Conservation (phyloP, 1,139 yeast genomes). For the Taiozyma sp. region DNA sequence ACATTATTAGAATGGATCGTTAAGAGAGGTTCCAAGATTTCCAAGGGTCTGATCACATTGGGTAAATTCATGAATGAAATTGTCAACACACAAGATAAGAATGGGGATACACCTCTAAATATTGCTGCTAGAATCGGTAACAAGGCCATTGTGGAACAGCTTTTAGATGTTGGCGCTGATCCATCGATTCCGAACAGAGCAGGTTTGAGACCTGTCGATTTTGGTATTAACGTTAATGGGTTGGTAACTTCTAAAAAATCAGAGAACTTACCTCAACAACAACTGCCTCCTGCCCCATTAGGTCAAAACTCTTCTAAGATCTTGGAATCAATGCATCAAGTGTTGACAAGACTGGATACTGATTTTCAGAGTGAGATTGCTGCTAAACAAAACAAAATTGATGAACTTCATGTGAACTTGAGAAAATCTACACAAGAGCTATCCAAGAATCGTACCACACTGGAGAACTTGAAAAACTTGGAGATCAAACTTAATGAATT, state of each 20-base stretch:
- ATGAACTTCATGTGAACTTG: constrained; percentile 40
- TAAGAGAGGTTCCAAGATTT: constrained; percentile 37
- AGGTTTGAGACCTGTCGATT: constrained; percentile 82
- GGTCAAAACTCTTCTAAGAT: constrained; percentile 31
- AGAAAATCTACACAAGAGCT: constrained; percentile 42
- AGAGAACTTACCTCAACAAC: not conserved
- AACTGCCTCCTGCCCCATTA: not conserved
- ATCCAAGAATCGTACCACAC: constrained; percentile 38
- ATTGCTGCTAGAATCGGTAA: constrained; percentile 88
- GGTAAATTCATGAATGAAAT: constrained; percentile 60
- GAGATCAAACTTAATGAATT: constrained; percentile 38
- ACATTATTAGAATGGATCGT: constrained; percentile 81
- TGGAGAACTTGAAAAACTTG: constrained; percentile 36
- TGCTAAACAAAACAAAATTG: constrained; percentile 39
- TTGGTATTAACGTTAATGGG: constrained; percentile 41
- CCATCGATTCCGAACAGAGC: constrained; percentile 72
- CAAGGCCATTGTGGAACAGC: constrained; percentile 70
- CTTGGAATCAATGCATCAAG: constrained; percentile 36
- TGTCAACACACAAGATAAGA: constrained; percentile 71
- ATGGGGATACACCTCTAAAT: constrained; percentile 87
- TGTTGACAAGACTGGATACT: constrained; percentile 34
- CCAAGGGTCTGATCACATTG: constrained; percentile 42
- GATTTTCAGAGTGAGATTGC: constrained; percentile 45
- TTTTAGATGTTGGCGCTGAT: constrained; percentile 85
- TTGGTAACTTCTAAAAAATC: constrained; percentile 16